Base-by-base conservation (phyloP, 192 early-diverging fungal genomes). In the Globomyces pollinis-pini region DNA sequence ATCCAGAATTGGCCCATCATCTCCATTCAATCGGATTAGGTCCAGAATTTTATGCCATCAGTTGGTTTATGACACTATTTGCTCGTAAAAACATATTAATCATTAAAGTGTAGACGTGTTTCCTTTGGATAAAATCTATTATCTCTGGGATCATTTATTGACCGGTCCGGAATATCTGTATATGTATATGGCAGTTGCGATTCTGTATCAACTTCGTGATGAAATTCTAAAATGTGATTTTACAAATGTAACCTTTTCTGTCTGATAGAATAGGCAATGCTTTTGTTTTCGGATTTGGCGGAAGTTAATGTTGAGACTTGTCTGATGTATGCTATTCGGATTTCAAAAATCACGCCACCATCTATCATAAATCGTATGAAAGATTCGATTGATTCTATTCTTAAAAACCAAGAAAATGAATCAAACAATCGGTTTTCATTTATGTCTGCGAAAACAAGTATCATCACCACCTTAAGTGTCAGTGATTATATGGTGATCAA, bases 11-110 rank as follows among this genome's bases (percentile, higher is more conserved):
- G 0, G 81, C 87, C 0, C 66, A 61, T 24, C 85, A 88, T 61
- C 50, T 89, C 33, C 61, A 72, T 30, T 64, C 57, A 20, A 81
- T 88, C 49, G 80, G 78, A 0, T 80, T 87, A 50, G 63, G 72
- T 4, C 86, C 87, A 9, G 80, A 89, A 26, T 66, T 91, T 20
- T 91, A 84, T 63, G 88, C 87, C 3, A 86, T 91, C 30, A 81
- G 84, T 28, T 91, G 88, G 87, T 86, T 91, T 58, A 74, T 91
- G 71, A 91, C 88, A 0, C 55, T 91, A 23, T 91, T 87, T 64
- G 85, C 88, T 6, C 87, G 85, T 86, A 78, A 84, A 73, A 67
- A 43, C 44, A 21, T 47, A 47, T 47, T 26, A 15, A 47, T 15
- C n/a, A n/a, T n/a, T n/a, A n/a, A n/a, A n/a, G n/a, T 5, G 9